These are phyloP conservation scores for Mucuna pruriens DNA, from an alignment of 306 rosid species.

Conservation along the genomic window DNA sequence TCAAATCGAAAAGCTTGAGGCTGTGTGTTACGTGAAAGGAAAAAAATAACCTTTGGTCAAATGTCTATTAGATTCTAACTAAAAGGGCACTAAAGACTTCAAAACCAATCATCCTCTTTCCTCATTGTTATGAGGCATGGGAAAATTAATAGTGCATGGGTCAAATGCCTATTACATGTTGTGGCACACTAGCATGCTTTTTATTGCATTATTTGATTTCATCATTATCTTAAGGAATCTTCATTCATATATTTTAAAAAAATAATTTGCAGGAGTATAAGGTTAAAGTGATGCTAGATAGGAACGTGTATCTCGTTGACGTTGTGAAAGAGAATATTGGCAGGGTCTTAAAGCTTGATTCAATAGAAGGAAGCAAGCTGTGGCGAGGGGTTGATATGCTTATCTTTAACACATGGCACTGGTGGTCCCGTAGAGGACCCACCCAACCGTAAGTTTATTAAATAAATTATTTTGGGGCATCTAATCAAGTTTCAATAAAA, in stretches of 20 bases:
- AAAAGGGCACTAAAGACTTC: background rate
- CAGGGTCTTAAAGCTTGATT: slow-evolving; percentile 82
- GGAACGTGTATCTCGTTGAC: slow-evolving; percentile 84
- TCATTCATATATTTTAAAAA: background rate
- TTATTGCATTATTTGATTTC: background rate
- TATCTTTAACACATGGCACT: slow-evolving; percentile 96
- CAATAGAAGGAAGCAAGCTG: slow-evolving; percentile 62
- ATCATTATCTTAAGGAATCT: slow-evolving; percentile 7
- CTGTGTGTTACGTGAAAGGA: background rate
- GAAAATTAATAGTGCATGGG: too few relatives aligned
- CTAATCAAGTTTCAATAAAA: slow-evolving; percentile 5
- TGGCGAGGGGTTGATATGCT: slow-evolving; percentile 76
- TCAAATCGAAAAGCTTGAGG: background rate
- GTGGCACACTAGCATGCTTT: background rate
- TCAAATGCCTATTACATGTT: too few relatives aligned
- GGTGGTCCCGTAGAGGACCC: slow-evolving; percentile 98
- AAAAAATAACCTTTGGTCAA: background rate
- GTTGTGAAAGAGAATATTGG: slow-evolving; percentile 65
- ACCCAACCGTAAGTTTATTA: slow-evolving; percentile 73
- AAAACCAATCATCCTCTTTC: background rate
- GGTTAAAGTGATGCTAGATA: slow-evolving; percentile 80
- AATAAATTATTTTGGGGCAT: background rate
- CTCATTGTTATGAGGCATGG: background rate
- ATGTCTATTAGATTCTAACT: background rate
- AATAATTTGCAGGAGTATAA: slow-evolving; percentile 62